phyloP scores from a whole-genome alignment of 2,329 filamentous ascomycete genomes.

The Alternaria viburni region DNA sequence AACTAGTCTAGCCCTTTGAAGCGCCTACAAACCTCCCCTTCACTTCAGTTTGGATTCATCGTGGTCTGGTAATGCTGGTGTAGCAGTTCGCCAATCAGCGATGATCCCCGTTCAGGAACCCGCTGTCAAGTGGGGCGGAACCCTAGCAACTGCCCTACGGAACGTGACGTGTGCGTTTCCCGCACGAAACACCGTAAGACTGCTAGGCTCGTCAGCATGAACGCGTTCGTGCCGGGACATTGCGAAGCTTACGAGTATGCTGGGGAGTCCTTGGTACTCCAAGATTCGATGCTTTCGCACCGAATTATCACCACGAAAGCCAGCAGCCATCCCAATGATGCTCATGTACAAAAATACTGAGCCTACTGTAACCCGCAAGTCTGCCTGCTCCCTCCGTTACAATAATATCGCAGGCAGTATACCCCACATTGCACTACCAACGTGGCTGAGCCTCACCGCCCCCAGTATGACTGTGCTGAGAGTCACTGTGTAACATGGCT shows the following conservation, averaged over 20 bases:
- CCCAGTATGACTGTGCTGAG: neutral
- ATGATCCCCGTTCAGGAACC: constrained; percentile 5
- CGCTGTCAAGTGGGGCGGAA: constrained; percentile 16
- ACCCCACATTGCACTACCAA: neutral
- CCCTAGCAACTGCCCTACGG: constrained; percentile 13
- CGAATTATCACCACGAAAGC: neutral
- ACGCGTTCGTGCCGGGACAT: neutral
- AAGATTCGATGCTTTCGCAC: neutral
- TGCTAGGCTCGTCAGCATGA: neutral
- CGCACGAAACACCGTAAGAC: constrained; percentile 6
- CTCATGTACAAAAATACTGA: neutral
- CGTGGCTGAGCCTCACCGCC: constrained; percentile 7
- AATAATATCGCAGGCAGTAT: neutral
- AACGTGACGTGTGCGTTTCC: constrained; percentile 13
- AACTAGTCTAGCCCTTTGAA: neutral
- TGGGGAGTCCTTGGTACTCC: neutral
- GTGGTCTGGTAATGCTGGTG: constrained; percentile 1
- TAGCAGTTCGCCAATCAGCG: constrained; percentile 9
- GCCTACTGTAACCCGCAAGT: neutral
- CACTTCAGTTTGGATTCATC: constrained; percentile 2
- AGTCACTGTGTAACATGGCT: neutral
- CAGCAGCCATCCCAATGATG: neutral
- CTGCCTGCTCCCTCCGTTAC: neutral
- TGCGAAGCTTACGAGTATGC: neutral
- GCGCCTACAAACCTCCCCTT: constrained; percentile 1